Base-by-base conservation (phyloP, 768 basidiomycete genomes). In the Suillus placidus region DNA sequence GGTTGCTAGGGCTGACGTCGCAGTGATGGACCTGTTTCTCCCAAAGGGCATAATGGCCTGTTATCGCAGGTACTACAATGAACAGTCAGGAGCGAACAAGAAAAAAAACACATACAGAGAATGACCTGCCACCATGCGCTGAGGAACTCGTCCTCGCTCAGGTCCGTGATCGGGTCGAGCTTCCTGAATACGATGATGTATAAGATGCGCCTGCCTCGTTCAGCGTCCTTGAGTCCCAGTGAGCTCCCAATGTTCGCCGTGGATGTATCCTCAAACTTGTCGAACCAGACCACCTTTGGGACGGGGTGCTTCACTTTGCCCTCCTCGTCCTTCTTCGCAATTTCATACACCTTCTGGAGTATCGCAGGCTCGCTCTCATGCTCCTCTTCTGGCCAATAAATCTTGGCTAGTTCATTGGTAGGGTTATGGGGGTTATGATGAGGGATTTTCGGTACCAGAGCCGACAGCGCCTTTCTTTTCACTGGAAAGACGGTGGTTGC, bases 401-500 rank as follows among this genome's bases (percentile, higher is more conserved):
- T 20, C 40, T 61, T 60, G 37, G 42, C 42, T 37, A 60, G 26
- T 4, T 60, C 57, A 0, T n/a, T 30, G 26, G 14, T 32, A 8
- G 6, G 1, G 52, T 54, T 32, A 32, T 32, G 30, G 10, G 6
- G 16, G 16, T 42, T 42, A 16, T 42, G 40, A 18, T 18, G 40
- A 9, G 26, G 14, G 26, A 13, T 23, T 6, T 30, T 6, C 13
- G 26, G 10, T 16, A 30, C 12, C 6, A 52, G 30, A 14, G 6
- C 6, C 6, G 51, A 52, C 14, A 30, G 30, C 3, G 10, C 16
- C 2, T 6, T 1, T 5, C 65, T 62, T 6, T 12, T 38, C 3
- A 63, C 35, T 9, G 69, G n/a, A 23, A 56, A 62, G 34, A 71
- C 8, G n/a, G 66, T 66, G 0, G 69, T 70, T 0, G 61, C 70